Percentiles rank a stretch among this genome's conserved stretches.
These are phyloP conservation scores for Candida gorgasii DNA, from an alignment of 805 yeast species.

Conservation along the genomic window DNA sequence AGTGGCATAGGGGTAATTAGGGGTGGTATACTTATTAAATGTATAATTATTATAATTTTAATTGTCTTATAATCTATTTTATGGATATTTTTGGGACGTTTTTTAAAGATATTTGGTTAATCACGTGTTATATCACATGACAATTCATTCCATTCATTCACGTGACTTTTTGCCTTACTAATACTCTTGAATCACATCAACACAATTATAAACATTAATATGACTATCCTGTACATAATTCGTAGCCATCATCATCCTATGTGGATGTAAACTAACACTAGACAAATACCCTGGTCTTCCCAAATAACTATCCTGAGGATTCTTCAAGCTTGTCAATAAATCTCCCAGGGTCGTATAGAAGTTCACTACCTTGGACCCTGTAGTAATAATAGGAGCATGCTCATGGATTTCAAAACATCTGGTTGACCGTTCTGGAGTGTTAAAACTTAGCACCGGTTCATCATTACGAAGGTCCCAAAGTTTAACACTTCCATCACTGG, in stretches of 20 bases:
- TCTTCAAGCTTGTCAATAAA: slow-evolving; percentile 59
- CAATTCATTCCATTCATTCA: too few species aligned
- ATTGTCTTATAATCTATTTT: too few species aligned
- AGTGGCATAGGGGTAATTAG: not conserved
- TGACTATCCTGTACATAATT: slow-evolving; percentile 76
- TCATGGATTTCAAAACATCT: slow-evolving; percentile 85
- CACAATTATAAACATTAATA: slow-evolving; percentile 57
- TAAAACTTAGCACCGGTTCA: slow-evolving; percentile 68
- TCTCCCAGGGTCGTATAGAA: slow-evolving; percentile 88
- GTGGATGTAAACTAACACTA: slow-evolving; percentile 82
- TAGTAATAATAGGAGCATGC: slow-evolving; percentile 92
- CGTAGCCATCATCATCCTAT: slow-evolving; percentile 88
- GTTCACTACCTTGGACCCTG: slow-evolving; percentile 78
- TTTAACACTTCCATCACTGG: slow-evolving; percentile 77
- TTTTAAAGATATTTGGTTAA: too few species aligned
- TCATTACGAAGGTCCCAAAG: slow-evolving; percentile 86
- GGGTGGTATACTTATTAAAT: too few species aligned
- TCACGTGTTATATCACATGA: not conserved
- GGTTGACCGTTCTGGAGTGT: slow-evolving; percentile 53
- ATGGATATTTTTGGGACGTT: too few species aligned
- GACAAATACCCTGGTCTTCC: slow-evolving; percentile 58
- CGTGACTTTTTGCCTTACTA: slow-evolving; percentile 8
- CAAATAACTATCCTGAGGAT: slow-evolving; percentile 45
- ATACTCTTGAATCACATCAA: slow-evolving; percentile 38
- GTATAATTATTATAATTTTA: too few species aligned